Evolutionary conservation across 2,329 filamentous ascomycete genomes (phyloP), one percentile per base, ranked within the genome.

Genomic region (Colletotrichum trifolii): DNA sequence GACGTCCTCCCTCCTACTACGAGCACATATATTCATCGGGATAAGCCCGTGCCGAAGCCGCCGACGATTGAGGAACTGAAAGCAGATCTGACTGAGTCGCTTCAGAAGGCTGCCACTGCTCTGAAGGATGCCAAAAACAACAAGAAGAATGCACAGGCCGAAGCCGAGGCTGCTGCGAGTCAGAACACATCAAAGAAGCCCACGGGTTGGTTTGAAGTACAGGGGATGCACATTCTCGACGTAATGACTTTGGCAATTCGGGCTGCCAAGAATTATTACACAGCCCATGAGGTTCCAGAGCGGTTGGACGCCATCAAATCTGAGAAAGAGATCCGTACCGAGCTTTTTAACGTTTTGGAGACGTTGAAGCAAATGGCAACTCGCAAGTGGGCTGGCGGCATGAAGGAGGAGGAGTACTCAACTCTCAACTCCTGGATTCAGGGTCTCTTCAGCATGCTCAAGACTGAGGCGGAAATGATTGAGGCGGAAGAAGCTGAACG

Each of bases 191-290:
- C 69, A 2, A 63, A 67, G n/a, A 79, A 79, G 47, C 81, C 83
- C 47, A 87, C 88, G 69, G 90, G 89, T 8, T 97, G 91, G 89
- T 88, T 91, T 75, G 93, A 97, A 77, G 85, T 97, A 25, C 93
- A 97, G 76, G 96, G 95, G 15, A 89, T 98, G 82, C 92, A 96
- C 73, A 88, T 99, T 42, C 86, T 98, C 60, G 95, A 98, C 75
- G 89, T 97, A 57, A 91, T 96, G 74, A 99, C 96, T 1, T 84
- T 98, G 57, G 95, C 95, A n/a, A 98, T 99, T 70, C 89, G 94
- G 56, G 94, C 95, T 1, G 96, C 96, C 55, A 97, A 96, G 79
- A 90, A 96, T 72, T 99, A 98, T 80, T 98, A 99, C 78, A 97
- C 94, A 0, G 87, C 93, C 4, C 96, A 98, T 75, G 92, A 96